These are phyloP conservation scores for Antarctomyces pellizariae DNA, from an alignment of 495 filamentous ascomycete genomes.

Conservation along the genomic window DNA sequence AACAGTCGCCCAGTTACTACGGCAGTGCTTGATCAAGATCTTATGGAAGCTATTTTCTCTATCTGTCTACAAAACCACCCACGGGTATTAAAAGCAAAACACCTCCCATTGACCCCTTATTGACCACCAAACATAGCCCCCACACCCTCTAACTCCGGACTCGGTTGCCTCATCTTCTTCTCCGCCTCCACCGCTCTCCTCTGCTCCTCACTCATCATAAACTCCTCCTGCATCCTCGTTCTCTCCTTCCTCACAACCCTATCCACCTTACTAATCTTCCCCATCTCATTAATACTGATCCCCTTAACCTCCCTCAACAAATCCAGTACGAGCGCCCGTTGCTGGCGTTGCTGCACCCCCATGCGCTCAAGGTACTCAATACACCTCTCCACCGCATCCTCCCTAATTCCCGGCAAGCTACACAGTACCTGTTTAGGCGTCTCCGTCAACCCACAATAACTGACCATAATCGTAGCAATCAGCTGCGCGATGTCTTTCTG, in stretches of 20 bases:
- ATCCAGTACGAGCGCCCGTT: slow-evolving; percentile 67
- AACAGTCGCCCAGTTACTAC: no score
- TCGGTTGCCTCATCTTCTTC: slow-evolving; percentile 7
- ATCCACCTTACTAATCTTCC: slow-evolving; percentile 37
- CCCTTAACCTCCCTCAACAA: slow-evolving; percentile 68
- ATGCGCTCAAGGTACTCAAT: slow-evolving; percentile 28
- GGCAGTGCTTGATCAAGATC: no score
- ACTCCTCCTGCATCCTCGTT: slow-evolving; percentile 33
- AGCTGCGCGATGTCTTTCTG: slow-evolving; percentile 80
- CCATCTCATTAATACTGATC: slow-evolving; percentile 78
- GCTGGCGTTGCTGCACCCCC: slow-evolving; percentile 36
- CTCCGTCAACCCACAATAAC: slow-evolving; percentile 39
- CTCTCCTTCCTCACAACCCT: slow-evolving; percentile 14
- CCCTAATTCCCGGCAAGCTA: slow-evolving; percentile 27
- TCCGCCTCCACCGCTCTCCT: slow-evolving; percentile 2
- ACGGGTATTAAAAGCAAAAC: no score
- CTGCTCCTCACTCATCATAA: slow-evolving; percentile 21
- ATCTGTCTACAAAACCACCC: no score
- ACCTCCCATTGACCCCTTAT: no score
- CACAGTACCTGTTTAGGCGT: slow-evolving; percentile 32
- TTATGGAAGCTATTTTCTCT: no score
- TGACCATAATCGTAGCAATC: slow-evolving; percentile 61
- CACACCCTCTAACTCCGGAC: slow-evolving; percentile 19
- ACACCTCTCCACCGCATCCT: slow-evolving; percentile 32
- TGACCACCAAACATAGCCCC: slow-evolving; percentile 18